Evolutionary conservation across 495 filamentous ascomycete genomes (phyloP).

Genomic region (Aspergillus sparsus): DNA sequence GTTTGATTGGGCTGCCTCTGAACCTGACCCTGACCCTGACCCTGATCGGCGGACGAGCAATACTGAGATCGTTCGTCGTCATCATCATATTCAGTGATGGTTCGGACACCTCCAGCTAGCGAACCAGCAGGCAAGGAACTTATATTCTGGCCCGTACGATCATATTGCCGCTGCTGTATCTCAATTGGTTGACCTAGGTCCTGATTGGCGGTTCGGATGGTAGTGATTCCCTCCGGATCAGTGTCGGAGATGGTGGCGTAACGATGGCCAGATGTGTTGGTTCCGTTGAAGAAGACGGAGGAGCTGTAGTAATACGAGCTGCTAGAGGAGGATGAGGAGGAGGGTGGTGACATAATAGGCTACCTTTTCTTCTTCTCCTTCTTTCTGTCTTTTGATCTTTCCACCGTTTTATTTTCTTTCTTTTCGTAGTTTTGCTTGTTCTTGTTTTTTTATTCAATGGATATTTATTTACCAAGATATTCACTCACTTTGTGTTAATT

Average conservation of each 20-base stretch:
- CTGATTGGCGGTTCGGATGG: constrained; percentile 41
- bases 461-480: no score
- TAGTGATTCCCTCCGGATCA: constrained; percentile 38
- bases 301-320: constrained; percentile 27
- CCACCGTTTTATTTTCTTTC: constrained; percentile 13
- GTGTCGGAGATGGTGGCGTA: constrained; percentile 40
- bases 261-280: constrained; percentile 34
- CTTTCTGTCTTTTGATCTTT: neutral
- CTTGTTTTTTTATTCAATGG: no score
- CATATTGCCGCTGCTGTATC: constrained; percentile 40
- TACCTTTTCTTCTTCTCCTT: no score
- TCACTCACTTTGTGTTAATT: no score
- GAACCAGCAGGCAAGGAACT: constrained; percentile 18
- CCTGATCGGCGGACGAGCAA: constrained; percentile 18
- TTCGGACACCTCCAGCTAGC: constrained; percentile 26
- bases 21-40: neutral
- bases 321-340: constrained; percentile 37
- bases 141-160: constrained; percentile 39
- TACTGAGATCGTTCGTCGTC: constrained; percentile 19
- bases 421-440: neutral
- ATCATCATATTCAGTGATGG: constrained; percentile 36
- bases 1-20: constrained; percentile 12
- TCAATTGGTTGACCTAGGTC: constrained; percentile 39
- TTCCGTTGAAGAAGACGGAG: constrained; percentile 28
- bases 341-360: constrained; percentile 12